Conservation (phyloP, 1,284 basidiomycete species). For the Boletellus sp. region DNA sequence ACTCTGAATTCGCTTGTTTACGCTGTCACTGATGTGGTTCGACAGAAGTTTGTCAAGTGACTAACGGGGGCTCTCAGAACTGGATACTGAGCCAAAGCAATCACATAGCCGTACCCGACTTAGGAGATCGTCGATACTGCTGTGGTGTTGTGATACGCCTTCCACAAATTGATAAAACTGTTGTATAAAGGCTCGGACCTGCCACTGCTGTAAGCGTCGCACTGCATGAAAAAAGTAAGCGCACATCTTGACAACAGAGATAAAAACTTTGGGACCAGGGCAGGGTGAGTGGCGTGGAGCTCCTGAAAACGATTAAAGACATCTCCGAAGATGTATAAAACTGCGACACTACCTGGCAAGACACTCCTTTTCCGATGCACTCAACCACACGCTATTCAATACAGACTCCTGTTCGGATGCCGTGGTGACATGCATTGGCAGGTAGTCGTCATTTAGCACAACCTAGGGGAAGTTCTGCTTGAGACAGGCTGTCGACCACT, state of each 20-base stretch:
- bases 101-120: slow-evolving; percentile 62
- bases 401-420: slow-evolving; percentile 73
- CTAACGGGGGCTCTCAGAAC: slow-evolving; percentile 38
- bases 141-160: slow-evolving; percentile 87
- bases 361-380: slow-evolving; percentile 59
- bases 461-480: slow-evolving; percentile 49
- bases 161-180: slow-evolving; percentile 97
- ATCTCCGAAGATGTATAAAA: neutral
- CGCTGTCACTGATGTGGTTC: slow-evolving; percentile 76
- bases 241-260: slow-evolving; percentile 88
- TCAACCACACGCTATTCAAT: slow-evolving; percentile 84
- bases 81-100: neutral
- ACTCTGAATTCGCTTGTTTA: slow-evolving; percentile 66
- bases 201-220: slow-evolving; percentile 2
- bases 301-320: slow-evolving; percentile 41
- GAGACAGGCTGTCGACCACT: neutral
- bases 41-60: slow-evolving; percentile 85
- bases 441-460: slow-evolving; percentile 85
- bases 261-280: slow-evolving; percentile 97
- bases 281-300: slow-evolving; percentile 69
- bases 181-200: slow-evolving; percentile 91
- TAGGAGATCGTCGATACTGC: slow-evolving; percentile 89
- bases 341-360: slow-evolving; percentile 53
- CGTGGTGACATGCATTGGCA: slow-evolving; percentile 84
- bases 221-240: slow-evolving; percentile 18